Evolutionary conservation across 257 asterid genomes (phyloP).

Genomic region (Primulina eburnea): DNA sequence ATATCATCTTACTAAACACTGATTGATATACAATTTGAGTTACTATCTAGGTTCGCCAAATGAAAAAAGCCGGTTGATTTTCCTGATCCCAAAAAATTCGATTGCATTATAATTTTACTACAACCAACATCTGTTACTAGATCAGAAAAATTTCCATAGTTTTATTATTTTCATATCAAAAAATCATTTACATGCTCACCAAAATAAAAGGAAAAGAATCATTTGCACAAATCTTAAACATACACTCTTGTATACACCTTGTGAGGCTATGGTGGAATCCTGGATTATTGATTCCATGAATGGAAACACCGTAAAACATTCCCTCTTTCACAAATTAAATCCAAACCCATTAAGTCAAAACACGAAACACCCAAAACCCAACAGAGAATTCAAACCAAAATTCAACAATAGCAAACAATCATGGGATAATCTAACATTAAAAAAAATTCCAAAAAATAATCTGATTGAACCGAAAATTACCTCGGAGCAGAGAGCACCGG

Average conservation of each 20-base stretch:
- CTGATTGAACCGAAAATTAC: slow-evolving; percentile 3
- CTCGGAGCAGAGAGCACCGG: slow-evolving; percentile 22
- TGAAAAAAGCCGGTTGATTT: background rate
- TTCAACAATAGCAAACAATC: background rate
- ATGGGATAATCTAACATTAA: slow-evolving; percentile 1
- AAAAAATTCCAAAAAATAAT: background rate
- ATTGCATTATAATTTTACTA: background rate
- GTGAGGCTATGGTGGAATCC: background rate
- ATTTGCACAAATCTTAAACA: background rate
- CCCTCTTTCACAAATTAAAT: slow-evolving; percentile 9
- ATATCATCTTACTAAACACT: background rate
- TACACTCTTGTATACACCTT: background rate
- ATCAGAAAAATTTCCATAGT: background rate
- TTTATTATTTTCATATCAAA: background rate
- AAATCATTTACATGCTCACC: background rate
- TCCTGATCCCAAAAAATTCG: background rate
- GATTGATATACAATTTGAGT: background rate
- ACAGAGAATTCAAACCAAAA: slow-evolving; percentile 4
- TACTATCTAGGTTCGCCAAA: background rate
- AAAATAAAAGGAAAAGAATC: background rate
- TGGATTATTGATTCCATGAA: background rate
- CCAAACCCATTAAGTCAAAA: slow-evolving; percentile 18
- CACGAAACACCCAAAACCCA: background rate
- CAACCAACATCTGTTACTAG: background rate
- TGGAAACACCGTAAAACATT: background rate